A percentile compares a stretch with the other conserved stretches of the same genome.
These are phyloP conservation scores for Panicum virgatum DNA, from an alignment of 202 grass and related monocot genomes.

Conservation along the genomic window DNA sequence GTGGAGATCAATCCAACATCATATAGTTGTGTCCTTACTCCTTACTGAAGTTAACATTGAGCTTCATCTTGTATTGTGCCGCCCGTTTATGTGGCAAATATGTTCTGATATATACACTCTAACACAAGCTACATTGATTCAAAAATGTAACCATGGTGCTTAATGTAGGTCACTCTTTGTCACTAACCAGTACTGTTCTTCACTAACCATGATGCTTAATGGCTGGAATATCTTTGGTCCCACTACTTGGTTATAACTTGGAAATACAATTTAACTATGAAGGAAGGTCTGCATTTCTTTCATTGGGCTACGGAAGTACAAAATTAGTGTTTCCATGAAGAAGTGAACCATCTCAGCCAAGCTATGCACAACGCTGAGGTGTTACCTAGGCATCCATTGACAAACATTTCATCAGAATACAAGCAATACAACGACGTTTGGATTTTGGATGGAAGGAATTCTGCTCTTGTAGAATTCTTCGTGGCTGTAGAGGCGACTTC, in stretches of 20 bases:
- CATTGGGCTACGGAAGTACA: neutral
- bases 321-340: neutral
- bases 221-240: neutral
- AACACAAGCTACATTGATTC: slow-evolving; percentile 1
- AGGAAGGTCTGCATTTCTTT: neutral
- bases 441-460: neutral
- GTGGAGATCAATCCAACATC: too few species aligned
- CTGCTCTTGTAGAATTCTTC: neutral
- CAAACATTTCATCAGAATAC: neutral
- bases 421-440: neutral
- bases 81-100: neutral
- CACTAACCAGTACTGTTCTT: neutral
- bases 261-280: neutral
- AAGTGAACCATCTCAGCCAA: neutral
- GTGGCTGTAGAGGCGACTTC: neutral
- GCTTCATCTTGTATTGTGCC: neutral
- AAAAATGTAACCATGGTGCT: neutral
- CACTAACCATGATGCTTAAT: neutral
- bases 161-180: neutral
- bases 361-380: neutral
- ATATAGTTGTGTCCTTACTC: neutral
- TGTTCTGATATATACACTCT: neutral
- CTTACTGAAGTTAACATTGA: neutral
- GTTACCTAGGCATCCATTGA: neutral
- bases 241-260: neutral